phyloP scores from a whole-genome alignment of 192 early-diverging fungal species.

The Gamsiella multidivaricata region DNA sequence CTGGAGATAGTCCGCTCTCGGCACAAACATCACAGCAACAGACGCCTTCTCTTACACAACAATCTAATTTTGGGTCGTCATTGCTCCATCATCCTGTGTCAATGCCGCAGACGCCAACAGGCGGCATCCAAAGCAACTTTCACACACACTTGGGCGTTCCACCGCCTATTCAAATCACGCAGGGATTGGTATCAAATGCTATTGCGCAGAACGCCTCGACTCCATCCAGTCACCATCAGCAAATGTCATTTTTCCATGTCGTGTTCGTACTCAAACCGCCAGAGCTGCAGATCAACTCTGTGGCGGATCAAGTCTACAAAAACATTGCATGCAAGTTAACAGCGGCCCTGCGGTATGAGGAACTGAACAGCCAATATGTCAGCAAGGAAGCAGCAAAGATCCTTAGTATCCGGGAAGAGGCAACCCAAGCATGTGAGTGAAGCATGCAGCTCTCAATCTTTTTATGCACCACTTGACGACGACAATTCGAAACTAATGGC shows the following conservation, averaged over 20 bases:
- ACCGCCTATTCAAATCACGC: conserved; percentile 37
- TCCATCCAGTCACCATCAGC: conserved; percentile 21
- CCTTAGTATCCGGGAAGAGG: conserved; percentile 74
- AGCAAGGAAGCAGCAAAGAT: conserved; percentile 80
- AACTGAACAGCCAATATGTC: conserved; percentile 79
- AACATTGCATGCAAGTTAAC: conserved; percentile 77
- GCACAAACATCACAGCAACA: conserved; percentile 26
- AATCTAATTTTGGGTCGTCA: conserved; percentile 22
- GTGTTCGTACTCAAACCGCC: conserved; percentile 76
- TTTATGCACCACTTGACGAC: no score
- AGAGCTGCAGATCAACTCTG: conserved; percentile 62
- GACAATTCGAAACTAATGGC: no score
- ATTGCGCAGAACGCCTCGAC: conserved; percentile 27
- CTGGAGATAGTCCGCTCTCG: conserved; percentile 19
- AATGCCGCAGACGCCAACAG: conserved; percentile 49
- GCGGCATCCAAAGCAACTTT: conserved; percentile 13
- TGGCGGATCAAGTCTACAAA: conserved; percentile 76
- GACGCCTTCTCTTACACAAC: conserved; percentile 23
- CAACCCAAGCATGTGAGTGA: conserved; percentile 52
- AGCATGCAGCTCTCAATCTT: not conserved
- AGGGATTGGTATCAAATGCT: conserved; percentile 10
- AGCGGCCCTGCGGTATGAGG: conserved; percentile 81
- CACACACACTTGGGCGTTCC: conserved; percentile 13
- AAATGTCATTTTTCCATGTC: conserved; percentile 82
- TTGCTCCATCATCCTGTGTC: conserved; percentile 41